Evolutionary conservation across 2,329 filamentous ascomycete species (phyloP).

Genomic region (Alternaria conjuncta): DNA sequence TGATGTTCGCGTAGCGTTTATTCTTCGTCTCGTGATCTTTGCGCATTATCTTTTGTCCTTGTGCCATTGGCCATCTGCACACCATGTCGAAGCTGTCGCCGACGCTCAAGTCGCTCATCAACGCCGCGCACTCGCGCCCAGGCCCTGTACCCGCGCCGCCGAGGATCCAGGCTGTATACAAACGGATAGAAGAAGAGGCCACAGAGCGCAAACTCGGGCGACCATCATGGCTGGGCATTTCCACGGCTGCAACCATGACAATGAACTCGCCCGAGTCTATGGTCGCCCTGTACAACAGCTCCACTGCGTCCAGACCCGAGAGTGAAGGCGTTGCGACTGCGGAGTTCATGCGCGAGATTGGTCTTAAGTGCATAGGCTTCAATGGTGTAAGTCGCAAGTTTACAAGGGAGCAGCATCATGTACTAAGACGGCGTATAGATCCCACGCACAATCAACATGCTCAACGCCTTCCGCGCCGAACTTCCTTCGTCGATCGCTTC

Average conservation of each 20-base stretch:
- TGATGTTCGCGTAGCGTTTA: not conserved
- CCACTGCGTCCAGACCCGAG: conserved; percentile 26
- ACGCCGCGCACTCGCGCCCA: conserved; percentile 44
- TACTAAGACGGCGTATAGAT: conserved; percentile 66
- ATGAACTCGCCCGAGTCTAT: conserved; percentile 84
- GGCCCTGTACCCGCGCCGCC: conserved; percentile 43
- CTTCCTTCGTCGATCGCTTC: conserved; percentile 65
- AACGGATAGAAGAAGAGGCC: conserved; percentile 41
- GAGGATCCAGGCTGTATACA: conserved; percentile 40
- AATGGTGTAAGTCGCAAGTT: conserved; percentile 62
- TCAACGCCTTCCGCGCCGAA: conserved; percentile 71
- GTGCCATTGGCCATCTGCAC: not conserved
- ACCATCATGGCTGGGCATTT: conserved; percentile 47
- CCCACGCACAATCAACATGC: conserved; percentile 81
- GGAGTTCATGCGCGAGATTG: conserved; percentile 76
- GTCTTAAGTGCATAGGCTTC: conserved; percentile 79
- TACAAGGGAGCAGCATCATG: not conserved
- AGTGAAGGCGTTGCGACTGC: conserved; percentile 60
- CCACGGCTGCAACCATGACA: conserved; percentile 79
- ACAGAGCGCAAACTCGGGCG: conserved; percentile 36
- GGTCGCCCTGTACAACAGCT: conserved; percentile 63
- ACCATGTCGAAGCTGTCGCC: conserved; percentile 47
- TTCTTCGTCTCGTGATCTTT: not conserved
- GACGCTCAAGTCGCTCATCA: conserved; percentile 45
- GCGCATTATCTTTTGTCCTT: not conserved